Percentiles rank a stretch among this genome's conserved stretches.
Conservation (phyloP, 1,139 yeast genomes). For the Pichia sp. region DNA sequence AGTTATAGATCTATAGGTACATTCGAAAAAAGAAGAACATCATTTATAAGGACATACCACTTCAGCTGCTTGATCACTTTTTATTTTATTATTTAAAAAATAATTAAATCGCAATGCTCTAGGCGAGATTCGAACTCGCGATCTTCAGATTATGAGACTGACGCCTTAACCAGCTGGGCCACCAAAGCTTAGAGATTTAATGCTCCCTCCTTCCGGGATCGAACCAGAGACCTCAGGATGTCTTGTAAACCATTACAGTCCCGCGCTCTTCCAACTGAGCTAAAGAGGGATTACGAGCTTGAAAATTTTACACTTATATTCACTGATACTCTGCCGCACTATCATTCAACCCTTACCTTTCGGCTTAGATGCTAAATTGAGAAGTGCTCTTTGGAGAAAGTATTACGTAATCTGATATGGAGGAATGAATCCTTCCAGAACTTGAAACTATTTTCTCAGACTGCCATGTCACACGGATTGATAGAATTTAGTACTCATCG, state of each 20-base stretch:
- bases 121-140: slow-evolving; percentile 29
- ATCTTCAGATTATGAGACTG: slow-evolving; percentile 28
- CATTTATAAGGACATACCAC: no score
- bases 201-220: slow-evolving; percentile 22
- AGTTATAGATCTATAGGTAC: no score
- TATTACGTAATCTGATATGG: no score
- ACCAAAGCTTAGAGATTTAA: slow-evolving; percentile 18
- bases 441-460: no score
- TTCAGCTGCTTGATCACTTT: background rate
- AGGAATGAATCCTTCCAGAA: no score
- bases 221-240: slow-evolving; percentile 24
- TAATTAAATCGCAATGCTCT: slow-evolving; percentile 18
- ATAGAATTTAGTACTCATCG: no score
- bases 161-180: slow-evolving; percentile 29
- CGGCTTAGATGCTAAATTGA: no score
- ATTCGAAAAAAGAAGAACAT: no score
- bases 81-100: background rate
- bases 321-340: background rate
- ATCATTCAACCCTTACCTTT: no score
- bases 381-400: no score
- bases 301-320: background rate
- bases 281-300: slow-evolving; percentile 18
- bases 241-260: slow-evolving; percentile 20
- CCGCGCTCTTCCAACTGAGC: slow-evolving; percentile 26
- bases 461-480: no score